Evolutionary conservation across 2,329 filamentous ascomycete species (phyloP).

Genomic region (Saccharata proteae): DNA sequence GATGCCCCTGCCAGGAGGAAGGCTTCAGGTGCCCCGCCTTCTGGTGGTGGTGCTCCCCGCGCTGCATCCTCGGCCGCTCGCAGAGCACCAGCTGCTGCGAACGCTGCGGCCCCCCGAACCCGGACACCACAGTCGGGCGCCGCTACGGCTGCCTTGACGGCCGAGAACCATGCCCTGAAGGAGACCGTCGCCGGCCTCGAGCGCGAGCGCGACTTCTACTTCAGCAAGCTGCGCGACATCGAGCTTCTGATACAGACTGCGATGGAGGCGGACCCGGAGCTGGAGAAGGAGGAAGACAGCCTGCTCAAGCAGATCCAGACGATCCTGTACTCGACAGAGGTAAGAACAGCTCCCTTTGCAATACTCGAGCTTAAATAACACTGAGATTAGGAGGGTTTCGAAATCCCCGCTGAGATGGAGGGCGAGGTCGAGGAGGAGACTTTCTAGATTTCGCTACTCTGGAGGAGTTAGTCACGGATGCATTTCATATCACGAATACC

Average conservation of each 20-base stretch:
- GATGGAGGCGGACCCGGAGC: slow-evolving; percentile 79
- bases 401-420: slow-evolving; percentile 69
- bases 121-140: slow-evolving; percentile 39
- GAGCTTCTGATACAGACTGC: slow-evolving; percentile 89
- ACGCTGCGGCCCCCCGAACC: slow-evolving; percentile 27
- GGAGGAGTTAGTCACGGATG: slow-evolving; percentile 1
- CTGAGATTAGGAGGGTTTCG: slow-evolving; percentile 43
- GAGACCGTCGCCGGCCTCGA: slow-evolving; percentile 92
- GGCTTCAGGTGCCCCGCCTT: slow-evolving; percentile 50
- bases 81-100: slow-evolving; percentile 27
- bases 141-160: slow-evolving; percentile 59
- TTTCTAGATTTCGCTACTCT: slow-evolving; percentile 7
- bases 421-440: slow-evolving; percentile 52
- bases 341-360: slow-evolving; percentile 18
- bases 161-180: slow-evolving; percentile 81
- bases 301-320: slow-evolving; percentile 92
- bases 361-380: neutral
- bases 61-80: slow-evolving; percentile 17
- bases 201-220: slow-evolving; percentile 97
- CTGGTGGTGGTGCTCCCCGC: slow-evolving; percentile 31
- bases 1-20: slow-evolving; percentile 80
- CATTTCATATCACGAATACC: slow-evolving; percentile 9
- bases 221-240: slow-evolving; percentile 95
- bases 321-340: slow-evolving; percentile 94
- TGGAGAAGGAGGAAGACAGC: slow-evolving; percentile 87